phyloP scores from a whole-genome alignment of 768 basidiomycete species.

The Phanerochaete carnosa region DNA sequence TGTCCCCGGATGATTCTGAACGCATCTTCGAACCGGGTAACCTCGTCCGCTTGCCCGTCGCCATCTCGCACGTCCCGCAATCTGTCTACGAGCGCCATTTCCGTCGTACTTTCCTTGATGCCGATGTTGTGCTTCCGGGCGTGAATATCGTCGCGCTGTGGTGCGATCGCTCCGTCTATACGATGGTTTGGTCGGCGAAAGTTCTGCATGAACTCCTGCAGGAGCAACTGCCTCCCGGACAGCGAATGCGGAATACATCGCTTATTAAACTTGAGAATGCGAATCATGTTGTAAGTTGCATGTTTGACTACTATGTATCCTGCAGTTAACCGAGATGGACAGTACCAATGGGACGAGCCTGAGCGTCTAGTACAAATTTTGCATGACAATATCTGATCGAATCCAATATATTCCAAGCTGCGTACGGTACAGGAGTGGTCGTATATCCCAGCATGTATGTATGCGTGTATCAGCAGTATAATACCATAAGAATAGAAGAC shows the following conservation, averaged over 20 bases:
- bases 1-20: neutral
- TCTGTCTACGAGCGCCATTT: neutral
- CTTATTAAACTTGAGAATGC: neutral
- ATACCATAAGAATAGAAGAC: no score
- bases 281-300: neutral
- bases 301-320: neutral
- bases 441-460: no score
- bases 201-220: neutral
- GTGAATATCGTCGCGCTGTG: neutral
- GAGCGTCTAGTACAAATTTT: neutral
- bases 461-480: no score
- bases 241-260: neutral
- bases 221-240: neutral
- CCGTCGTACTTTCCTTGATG: neutral
- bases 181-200: neutral
- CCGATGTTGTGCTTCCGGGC: neutral
- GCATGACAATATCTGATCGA: neutral
- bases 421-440: no score
- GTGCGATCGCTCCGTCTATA: neutral
- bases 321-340: neutral
- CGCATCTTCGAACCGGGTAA: neutral
- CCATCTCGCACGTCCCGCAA: neutral
- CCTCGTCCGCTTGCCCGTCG: neutral
- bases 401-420: no score
- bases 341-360: slow-evolving; percentile 2